phyloP scores from a whole-genome alignment of 768 basidiomycete species.

The Collybia sordida region DNA sequence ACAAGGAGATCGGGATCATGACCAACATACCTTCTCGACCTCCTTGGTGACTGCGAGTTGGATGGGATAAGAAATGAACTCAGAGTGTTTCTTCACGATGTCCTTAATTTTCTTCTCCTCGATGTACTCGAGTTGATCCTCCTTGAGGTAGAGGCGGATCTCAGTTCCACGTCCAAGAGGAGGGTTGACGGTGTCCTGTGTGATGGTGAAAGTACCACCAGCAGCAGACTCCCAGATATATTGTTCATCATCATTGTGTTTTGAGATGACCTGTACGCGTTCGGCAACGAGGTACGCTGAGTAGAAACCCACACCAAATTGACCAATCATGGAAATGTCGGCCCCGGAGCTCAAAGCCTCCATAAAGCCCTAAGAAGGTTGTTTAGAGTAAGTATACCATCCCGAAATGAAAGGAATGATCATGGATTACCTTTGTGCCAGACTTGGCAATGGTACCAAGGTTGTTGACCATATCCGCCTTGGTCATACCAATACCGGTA shows the following conservation, averaged over 20 bases:
- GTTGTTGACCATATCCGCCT: constrained; percentile 99
- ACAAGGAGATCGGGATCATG: not conserved
- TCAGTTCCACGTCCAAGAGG: constrained; percentile 93
- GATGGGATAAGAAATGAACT: constrained; percentile 99
- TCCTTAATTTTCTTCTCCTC: constrained; percentile 99
- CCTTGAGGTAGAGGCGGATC: constrained; percentile 91
- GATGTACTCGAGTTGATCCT: constrained; percentile 97
- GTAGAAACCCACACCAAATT: constrained; percentile 99
- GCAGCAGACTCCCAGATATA: constrained; percentile 99
- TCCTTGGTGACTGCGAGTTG: constrained; percentile 99
- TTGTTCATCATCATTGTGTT: constrained; percentile 99
- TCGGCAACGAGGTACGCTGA: constrained; percentile 99
- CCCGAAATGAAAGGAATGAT: constrained; percentile 7
- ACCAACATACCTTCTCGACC: constrained; percentile 85
- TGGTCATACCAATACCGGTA: constrained; percentile 99
- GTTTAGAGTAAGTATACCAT: not conserved
- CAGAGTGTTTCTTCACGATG: constrained; percentile 99
- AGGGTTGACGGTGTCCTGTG: constrained; percentile 85
- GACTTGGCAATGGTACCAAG: constrained; percentile 95
- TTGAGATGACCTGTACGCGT: constrained; percentile 96
- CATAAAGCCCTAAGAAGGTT: constrained; percentile 84
- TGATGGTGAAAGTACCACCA: constrained; percentile 99
- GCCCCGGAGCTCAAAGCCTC: constrained; percentile 91
- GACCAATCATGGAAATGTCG: constrained; percentile 95
- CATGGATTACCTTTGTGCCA: constrained; percentile 69